A percentile compares a stretch with the other conserved stretches of the same genome.
Evolutionary conservation across 768 basidiomycete genomes (phyloP).

Genomic region (Tricholomella constricta): DNA sequence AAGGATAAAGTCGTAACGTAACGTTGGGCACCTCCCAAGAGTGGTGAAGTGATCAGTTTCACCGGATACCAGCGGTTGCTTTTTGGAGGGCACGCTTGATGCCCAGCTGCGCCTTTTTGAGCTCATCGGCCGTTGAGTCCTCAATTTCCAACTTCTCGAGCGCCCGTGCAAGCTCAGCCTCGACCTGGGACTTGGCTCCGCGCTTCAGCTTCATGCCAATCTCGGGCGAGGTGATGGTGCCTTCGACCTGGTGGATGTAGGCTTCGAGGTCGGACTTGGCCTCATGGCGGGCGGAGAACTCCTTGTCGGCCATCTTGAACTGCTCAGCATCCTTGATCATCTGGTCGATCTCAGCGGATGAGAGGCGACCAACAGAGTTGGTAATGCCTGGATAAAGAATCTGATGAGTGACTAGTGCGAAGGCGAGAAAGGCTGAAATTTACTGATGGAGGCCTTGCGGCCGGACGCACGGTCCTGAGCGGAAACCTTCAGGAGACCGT

Average conservation of each 20-base stretch:
- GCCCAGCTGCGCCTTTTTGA: conserved; percentile 92
- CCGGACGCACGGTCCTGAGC: conserved; percentile 98
- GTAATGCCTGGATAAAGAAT: conserved; percentile 68
- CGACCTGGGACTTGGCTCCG: conserved; percentile 91
- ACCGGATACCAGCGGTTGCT: conserved; percentile 90
- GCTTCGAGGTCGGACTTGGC: conserved; percentile 98
- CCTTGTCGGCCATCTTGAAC: conserved; percentile 95
- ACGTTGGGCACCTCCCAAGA: conserved; percentile 15
- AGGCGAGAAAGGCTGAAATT: conserved; percentile 28
- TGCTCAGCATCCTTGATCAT: conserved; percentile 99
- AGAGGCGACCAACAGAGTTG: conserved; percentile 99
- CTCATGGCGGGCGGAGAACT: conserved; percentile 97
- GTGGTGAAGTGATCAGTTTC: conserved; percentile 32
- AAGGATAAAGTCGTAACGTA: conserved; percentile 20
- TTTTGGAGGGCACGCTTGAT: conserved; percentile 99
- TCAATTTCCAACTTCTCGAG: conserved; percentile 99
- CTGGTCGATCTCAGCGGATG: conserved; percentile 96
- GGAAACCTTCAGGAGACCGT: conserved; percentile 98
- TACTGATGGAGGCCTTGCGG: conserved; percentile 97
- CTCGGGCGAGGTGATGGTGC: conserved; percentile 94
- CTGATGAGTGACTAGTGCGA: conserved; percentile 4
- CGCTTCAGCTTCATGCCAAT: conserved; percentile 99
- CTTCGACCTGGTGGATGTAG: conserved; percentile 96
- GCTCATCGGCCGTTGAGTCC: conserved; percentile 90
- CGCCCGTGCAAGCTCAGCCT: conserved; percentile 96